These are phyloP conservation scores for Coniochaeta prunicola DNA, from an alignment of 2,329 filamentous ascomycete genomes.

Conservation along the genomic window DNA sequence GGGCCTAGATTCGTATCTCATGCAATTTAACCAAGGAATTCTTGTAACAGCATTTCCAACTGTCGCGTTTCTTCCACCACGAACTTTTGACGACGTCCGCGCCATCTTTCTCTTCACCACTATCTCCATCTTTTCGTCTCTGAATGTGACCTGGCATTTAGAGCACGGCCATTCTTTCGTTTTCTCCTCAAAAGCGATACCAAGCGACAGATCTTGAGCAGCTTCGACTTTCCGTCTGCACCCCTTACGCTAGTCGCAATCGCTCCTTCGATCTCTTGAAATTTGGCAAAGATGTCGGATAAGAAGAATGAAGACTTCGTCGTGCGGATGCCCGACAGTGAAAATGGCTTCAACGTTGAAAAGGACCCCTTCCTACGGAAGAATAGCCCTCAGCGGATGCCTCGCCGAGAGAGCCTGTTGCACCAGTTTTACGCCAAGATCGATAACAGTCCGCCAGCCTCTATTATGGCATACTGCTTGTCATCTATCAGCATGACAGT, in stretches of 20 bases:
- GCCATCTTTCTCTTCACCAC: neutral
- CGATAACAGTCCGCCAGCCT: constrained; percentile 69
- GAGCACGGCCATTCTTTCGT: neutral
- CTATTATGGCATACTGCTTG: constrained; percentile 84
- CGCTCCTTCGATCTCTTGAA: constrained; percentile 3
- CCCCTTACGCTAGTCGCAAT: constrained; percentile 1
- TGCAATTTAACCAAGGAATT: constrained; percentile 2
- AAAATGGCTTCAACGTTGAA: constrained; percentile 43
- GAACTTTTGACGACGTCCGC: neutral
- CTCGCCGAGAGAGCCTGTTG: constrained; percentile 20
- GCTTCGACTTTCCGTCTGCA: neutral
- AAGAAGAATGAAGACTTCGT: constrained; percentile 82
- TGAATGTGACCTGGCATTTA: neutral
- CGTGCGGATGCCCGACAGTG: constrained; percentile 58
- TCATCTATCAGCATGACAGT: constrained; percentile 99
- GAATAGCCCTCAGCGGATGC: constrained; percentile 26
- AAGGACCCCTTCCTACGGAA: constrained; percentile 42
- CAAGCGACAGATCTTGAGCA: neutral
- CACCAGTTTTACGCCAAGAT: constrained; percentile 38
- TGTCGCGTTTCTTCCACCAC: constrained; percentile 1
- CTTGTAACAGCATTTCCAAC: neutral
- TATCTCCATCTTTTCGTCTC: neutral
- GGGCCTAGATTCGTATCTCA: neutral
- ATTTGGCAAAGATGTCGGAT: constrained; percentile 60
- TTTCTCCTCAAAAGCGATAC: neutral